Conservation (phyloP, 2,329 filamentous ascomycete genomes). For the Tolypocladium endophyticum region DNA sequence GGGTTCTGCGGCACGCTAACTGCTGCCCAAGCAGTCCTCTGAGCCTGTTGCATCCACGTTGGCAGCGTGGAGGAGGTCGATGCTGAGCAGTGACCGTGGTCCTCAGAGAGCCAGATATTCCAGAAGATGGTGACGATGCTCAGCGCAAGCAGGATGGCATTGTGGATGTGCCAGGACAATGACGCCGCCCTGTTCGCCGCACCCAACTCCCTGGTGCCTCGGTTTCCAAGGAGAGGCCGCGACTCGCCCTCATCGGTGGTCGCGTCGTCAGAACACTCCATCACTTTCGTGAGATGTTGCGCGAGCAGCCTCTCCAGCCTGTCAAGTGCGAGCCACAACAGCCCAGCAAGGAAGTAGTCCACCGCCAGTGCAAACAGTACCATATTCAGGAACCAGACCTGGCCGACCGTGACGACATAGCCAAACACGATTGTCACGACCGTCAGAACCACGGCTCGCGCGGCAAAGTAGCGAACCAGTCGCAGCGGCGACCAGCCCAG, state of each 20-base stretch:
- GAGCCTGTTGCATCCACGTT: background rate
- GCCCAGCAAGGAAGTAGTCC: constrained; percentile 32
- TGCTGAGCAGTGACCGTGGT: constrained; percentile 23
- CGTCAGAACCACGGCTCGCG: constrained; percentile 25
- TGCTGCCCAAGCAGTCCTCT: background rate
- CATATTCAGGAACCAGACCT: constrained; percentile 30
- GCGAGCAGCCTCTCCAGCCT: constrained; percentile 23
- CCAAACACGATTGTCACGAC: constrained; percentile 21
- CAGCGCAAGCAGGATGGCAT: constrained; percentile 21
- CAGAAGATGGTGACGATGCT: constrained; percentile 29
- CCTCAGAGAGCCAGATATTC: constrained; percentile 34
- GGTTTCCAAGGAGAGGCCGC: constrained; percentile 17
- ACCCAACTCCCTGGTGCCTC: background rate
- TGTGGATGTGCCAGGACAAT: constrained; percentile 31
- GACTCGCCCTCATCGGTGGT: constrained; percentile 14
- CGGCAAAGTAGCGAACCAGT: constrained; percentile 27
- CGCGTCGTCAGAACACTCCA: constrained; percentile 3
- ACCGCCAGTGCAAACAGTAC: constrained; percentile 33
- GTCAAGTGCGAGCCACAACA: constrained; percentile 27
- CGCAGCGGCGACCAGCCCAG: constrained; percentile 26
- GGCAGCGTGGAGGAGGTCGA: background rate
- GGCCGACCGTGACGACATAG: constrained; percentile 18
- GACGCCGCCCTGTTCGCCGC: constrained; percentile 2
- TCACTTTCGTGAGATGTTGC: constrained; percentile 8
- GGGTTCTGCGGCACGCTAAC: constrained; percentile 8